Evolutionary conservation across 2,329 filamentous ascomycete genomes (phyloP).

Genomic region (Aspergillus niger): DNA sequence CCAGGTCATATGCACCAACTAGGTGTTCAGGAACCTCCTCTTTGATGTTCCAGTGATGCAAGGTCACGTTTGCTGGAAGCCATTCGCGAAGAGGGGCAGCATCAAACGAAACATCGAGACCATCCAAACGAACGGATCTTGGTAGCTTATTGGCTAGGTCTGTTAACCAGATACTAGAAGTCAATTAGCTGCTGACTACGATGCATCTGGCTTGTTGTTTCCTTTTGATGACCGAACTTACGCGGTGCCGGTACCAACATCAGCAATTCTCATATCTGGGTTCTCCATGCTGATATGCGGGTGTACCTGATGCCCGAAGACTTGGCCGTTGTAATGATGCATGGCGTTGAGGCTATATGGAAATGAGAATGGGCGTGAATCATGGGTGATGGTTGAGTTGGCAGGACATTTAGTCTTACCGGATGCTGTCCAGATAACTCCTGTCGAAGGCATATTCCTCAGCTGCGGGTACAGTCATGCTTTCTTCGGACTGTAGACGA

Average conservation of each 20-base stretch:
- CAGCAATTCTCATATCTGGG: slow-evolving; percentile 1
- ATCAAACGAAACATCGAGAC: slow-evolving; percentile 7
- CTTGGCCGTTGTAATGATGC: neutral
- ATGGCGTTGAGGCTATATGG: neutral
- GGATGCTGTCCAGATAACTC: neutral
- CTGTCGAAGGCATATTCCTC: neutral
- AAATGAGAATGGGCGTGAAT: neutral
- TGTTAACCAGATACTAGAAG: slow-evolving; percentile 6
- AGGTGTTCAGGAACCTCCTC: neutral
- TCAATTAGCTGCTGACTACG: too few relatives aligned
- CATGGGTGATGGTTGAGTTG: too few relatives aligned
- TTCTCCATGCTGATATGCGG: neutral
- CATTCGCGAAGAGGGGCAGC: neutral
- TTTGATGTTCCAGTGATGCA: slow-evolving; percentile 6
- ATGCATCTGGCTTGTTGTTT: neutral
- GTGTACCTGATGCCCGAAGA: slow-evolving; percentile 1
- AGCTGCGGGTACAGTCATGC: too few relatives aligned
- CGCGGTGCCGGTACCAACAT: slow-evolving; percentile 3
- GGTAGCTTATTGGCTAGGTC: slow-evolving; percentile 1
- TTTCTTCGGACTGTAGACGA: too few relatives aligned
- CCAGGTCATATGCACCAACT: neutral
- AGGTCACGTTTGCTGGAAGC: slow-evolving; percentile 4
- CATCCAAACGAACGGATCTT: neutral
- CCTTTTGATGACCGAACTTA: neutral
- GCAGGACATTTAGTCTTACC: neutral